Evolutionary conservation across 805 yeast genomes (phyloP), one percentile per base, ranked within the genome.

Genomic region (Lipomyces yamanashiensis): DNA sequence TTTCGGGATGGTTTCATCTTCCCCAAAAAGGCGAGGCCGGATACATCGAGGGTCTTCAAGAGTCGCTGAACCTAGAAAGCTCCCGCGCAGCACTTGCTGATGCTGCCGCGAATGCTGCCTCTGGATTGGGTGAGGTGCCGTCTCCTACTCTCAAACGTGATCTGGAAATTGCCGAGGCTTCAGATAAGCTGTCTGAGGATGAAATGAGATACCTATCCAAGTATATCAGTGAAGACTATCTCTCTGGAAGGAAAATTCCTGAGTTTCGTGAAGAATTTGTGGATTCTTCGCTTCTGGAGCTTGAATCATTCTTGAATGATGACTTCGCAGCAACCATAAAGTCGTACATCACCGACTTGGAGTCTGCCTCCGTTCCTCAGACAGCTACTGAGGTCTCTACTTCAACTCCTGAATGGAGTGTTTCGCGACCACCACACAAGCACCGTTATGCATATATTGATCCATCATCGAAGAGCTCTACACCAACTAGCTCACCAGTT

Each of bases 1-100:
- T 95, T 64, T 97, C 95, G 72, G 99, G 99, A 0, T 96, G 99
- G 99, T 96, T 93, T 74, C 99, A 95, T 75, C 90, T 92, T 58
- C 99, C 99, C 2, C 98, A 95, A 74, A 79, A 78, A 10, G 98
- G 96, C 9, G 99, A 95, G 76, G 86, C 84, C 40, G 98, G 98
- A 0, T 93, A 76, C 72, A 82, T 86, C 19, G 85, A 84, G 43
- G 96, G 96, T 6, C 97, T 91, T 73, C 92, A 90, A 74, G 93
- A 87, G 34, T 33, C 45, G 21, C 61, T 59, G 12, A 66, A 66
- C 39, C 34, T 33, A 48, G 63, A 58, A 23, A 57, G 63, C 17
- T 62, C 68, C 1, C 55, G 64, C 5, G 66, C 66, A 2, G 82
- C 71, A 85, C 43, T 64, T 12, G 68, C 68, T 91, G 49, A 90